Evolutionary conservation across 805 yeast genomes (phyloP), one percentile per base, ranked within the genome.

Genomic region (Ascoidea asiatica): DNA sequence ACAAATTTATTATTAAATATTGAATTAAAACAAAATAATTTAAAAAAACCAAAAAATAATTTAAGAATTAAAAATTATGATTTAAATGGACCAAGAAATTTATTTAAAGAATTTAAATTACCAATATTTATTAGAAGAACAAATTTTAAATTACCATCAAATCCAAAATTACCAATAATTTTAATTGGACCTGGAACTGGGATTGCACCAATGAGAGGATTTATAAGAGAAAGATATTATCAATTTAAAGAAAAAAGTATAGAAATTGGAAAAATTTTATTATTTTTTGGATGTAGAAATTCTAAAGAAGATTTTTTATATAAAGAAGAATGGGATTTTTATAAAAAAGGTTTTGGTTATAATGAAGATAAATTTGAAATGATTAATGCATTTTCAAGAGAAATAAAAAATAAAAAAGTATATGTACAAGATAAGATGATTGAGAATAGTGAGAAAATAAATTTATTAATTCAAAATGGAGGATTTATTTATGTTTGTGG

Each of bases 181-280:
- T 76, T 89, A 82, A 73, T 90, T 56, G 98, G 98, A 22, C 97
- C 98, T 40, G 98, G 98, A 52, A 92, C 98, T 3, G 98, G 98
- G 62, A 90, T 90, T 43, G 97, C 98, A 7, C 98, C 98, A 49
- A 86, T 92, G 70, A 80, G 98, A 67, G 98, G 95, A 3, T 90
- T 90, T 53, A 64, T 90, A 36, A 79, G 94, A 66, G 98, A 90
- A 60, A 81, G 89, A 56, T 8, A 79, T n/a, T 60, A 65, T 37
- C 74, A 68, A 56, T 65, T 64, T 11, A 68, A 67, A 46, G 60
- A 60, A 40, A 68, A 70, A 52, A 76, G 62, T 46, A 61, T 61
- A 44, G 73, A 68, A 8, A 64, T 85, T 41, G 97, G 97, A 45
- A 75, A 80, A 52, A 73, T 81, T 43, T 43, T 87, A 23, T 69